Conservation (phyloP, 2,329 filamentous ascomycete genomes). For the Pseudocercospora pini-densiflorae region DNA sequence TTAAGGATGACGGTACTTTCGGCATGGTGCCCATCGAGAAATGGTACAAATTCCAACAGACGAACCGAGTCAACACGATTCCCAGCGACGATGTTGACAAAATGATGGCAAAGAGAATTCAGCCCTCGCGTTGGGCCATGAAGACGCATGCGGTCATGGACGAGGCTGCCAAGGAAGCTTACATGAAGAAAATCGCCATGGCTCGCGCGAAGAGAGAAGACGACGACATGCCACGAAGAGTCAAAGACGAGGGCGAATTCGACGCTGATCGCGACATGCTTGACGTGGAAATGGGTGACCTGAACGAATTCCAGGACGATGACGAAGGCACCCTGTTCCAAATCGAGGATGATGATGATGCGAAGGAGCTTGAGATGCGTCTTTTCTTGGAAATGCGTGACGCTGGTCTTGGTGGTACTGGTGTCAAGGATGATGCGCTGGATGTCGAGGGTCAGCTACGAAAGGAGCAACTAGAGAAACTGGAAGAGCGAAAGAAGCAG, state of each 20-base stretch:
- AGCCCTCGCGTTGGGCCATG: slow-evolving; percentile 81
- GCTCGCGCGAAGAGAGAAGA: slow-evolving; percentile 32
- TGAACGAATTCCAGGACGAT: slow-evolving; percentile 77
- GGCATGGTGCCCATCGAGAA: slow-evolving; percentile 92
- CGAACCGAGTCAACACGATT: slow-evolving; percentile 65
- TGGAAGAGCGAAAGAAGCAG: slow-evolving; percentile 72
- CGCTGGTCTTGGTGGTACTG: slow-evolving; percentile 73
- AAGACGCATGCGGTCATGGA: slow-evolving; percentile 57
- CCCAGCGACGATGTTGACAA: slow-evolving; percentile 85
- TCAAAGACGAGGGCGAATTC: slow-evolving; percentile 45
- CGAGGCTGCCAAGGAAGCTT: slow-evolving; percentile 27
- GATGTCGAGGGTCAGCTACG: slow-evolving; percentile 62
- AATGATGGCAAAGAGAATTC: slow-evolving; percentile 77
- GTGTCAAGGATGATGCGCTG: slow-evolving; percentile 56
- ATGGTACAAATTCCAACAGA: slow-evolving; percentile 86
- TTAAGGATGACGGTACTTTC: slow-evolving; percentile 71
- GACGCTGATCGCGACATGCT: slow-evolving; percentile 67
- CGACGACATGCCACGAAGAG: slow-evolving; percentile 49
- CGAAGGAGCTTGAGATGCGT: slow-evolving; percentile 65
- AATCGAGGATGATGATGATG: slow-evolving; percentile 76
- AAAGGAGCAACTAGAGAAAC: slow-evolving; percentile 69
- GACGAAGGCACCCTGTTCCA: slow-evolving; percentile 80
- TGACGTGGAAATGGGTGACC: slow-evolving; percentile 67
- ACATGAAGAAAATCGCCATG: slow-evolving; percentile 57
- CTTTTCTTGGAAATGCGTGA: slow-evolving; percentile 81